Evolutionary conservation across 306 rosid species (phyloP).

Genomic region (Lathyrus oleraceus): DNA sequence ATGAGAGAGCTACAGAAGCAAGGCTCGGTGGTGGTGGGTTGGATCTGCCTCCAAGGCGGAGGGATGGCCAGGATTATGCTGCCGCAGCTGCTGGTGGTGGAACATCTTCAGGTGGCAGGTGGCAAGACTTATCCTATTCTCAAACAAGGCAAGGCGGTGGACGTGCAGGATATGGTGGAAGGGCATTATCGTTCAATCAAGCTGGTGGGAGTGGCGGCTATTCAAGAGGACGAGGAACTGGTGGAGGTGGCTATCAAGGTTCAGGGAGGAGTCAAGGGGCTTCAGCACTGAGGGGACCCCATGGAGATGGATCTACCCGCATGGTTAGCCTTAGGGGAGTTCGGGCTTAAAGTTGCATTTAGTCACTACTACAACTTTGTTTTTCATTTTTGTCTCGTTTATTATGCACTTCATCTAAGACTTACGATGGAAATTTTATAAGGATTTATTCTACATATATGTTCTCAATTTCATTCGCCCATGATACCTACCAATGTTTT

Average conservation of each 20-base stretch:
- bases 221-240: slow-evolving; percentile 57
- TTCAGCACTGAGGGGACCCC: slow-evolving; percentile 64
- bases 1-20: slow-evolving; percentile 89
- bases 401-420: neutral
- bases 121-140: slow-evolving; percentile 69
- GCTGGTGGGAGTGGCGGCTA: slow-evolving; percentile 48
- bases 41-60: slow-evolving; percentile 76
- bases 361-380: neutral
- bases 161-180: slow-evolving; percentile 68
- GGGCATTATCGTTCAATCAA: slow-evolving; percentile 48
- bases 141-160: slow-evolving; percentile 76
- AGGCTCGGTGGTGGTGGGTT: slow-evolving; percentile 84
- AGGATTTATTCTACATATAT: neutral
- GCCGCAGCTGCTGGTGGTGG: slow-evolving; percentile 44
- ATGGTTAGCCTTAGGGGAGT: slow-evolving; percentile 81
- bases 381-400: slow-evolving; percentile 7
- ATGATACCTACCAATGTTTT: neutral
- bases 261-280: slow-evolving; percentile 64
- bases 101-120: slow-evolving; percentile 55
- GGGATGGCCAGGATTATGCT: slow-evolving; percentile 84
- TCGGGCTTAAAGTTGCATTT: slow-evolving; percentile 44
- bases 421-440: neutral
- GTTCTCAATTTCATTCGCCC: neutral
- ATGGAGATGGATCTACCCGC: slow-evolving; percentile 65
- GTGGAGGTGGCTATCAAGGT: slow-evolving; percentile 58